Conservation (phyloP, 1,284 basidiomycete species). For the Ceratobasidium sp. region DNA sequence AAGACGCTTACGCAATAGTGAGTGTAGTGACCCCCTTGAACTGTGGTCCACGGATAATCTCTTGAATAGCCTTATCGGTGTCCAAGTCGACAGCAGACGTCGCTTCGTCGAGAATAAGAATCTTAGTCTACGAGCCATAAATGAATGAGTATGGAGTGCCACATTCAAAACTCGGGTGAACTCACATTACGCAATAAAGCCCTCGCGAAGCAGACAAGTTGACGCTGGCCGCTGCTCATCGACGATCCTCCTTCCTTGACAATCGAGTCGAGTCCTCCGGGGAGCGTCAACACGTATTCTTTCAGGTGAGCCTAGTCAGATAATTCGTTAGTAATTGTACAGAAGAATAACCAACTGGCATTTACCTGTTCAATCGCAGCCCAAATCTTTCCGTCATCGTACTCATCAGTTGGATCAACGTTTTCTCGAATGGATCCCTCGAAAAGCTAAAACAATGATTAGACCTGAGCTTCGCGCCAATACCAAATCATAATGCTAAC, state of each 20-base stretch:
- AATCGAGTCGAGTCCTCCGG: slow-evolving; percentile 77
- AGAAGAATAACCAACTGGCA: slow-evolving; percentile 42
- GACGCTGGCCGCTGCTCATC: slow-evolving; percentile 84
- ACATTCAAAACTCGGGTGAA: slow-evolving; percentile 21
- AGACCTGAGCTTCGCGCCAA: not conserved
- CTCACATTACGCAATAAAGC: slow-evolving; percentile 74
- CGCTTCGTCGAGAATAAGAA: slow-evolving; percentile 92
- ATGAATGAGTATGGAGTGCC: slow-evolving; percentile 23
- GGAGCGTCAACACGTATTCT: slow-evolving; percentile 75
- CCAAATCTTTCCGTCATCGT: slow-evolving; percentile 86
- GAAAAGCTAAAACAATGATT: slow-evolving; percentile 68
- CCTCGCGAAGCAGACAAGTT: slow-evolving; percentile 84
- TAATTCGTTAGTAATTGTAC: slow-evolving; percentile 15
- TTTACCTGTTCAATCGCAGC: slow-evolving; percentile 76
- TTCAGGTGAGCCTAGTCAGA: slow-evolving; percentile 66
- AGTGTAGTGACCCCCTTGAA: slow-evolving; percentile 81
- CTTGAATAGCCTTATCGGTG: slow-evolving; percentile 87
- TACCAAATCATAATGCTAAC: slow-evolving; percentile 48
- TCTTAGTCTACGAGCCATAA: slow-evolving; percentile 67
- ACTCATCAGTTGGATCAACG: slow-evolving; percentile 77
- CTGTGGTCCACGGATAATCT: slow-evolving; percentile 76
- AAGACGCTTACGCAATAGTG: slow-evolving; percentile 74
- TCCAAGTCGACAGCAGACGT: slow-evolving; percentile 89
- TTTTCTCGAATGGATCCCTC: slow-evolving; percentile 88
- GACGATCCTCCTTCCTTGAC: slow-evolving; percentile 86